Evolutionary conservation across 2,329 filamentous ascomycete genomes (phyloP).

Genomic region (Penicillium polonicum): DNA sequence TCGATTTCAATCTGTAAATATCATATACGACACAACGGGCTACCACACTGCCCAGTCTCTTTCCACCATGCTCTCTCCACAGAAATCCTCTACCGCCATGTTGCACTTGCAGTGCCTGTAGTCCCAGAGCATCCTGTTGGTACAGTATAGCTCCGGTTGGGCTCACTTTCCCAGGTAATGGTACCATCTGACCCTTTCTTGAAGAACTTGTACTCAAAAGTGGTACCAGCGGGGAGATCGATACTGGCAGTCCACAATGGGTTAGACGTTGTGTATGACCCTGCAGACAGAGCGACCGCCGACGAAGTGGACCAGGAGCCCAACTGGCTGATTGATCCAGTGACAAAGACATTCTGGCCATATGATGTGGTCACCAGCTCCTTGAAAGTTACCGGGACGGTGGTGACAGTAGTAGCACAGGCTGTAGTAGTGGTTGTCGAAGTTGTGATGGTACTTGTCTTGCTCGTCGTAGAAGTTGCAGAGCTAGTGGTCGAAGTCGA

Average conservation of each 20-base stretch:
- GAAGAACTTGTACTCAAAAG: background rate
- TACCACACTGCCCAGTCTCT: too few relatives aligned
- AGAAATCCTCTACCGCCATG: background rate
- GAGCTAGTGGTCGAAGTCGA: background rate
- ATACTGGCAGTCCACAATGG: background rate
- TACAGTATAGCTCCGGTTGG: background rate
- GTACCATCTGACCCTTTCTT: background rate
- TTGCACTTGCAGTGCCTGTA: background rate
- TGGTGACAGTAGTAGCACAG: background rate
- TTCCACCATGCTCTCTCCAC: background rate
- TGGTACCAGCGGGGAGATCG: background rate
- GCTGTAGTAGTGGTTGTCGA: background rate
- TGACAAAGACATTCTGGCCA: background rate
- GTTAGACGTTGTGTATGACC: background rate
- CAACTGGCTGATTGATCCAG: background rate
- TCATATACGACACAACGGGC: background rate
- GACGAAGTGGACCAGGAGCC: background rate
- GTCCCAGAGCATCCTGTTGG: background rate
- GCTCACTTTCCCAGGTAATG: background rate
- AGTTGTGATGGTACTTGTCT: background rate
- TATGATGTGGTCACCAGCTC: background rate
- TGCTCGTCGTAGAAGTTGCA: background rate
- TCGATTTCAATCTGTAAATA: background rate
- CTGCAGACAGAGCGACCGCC: background rate
- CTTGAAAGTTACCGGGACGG: background rate